These are phyloP conservation scores for Arthrobotrys entomopaga DNA, from an alignment of 2,329 filamentous ascomycete genomes.

Conservation along the genomic window DNA sequence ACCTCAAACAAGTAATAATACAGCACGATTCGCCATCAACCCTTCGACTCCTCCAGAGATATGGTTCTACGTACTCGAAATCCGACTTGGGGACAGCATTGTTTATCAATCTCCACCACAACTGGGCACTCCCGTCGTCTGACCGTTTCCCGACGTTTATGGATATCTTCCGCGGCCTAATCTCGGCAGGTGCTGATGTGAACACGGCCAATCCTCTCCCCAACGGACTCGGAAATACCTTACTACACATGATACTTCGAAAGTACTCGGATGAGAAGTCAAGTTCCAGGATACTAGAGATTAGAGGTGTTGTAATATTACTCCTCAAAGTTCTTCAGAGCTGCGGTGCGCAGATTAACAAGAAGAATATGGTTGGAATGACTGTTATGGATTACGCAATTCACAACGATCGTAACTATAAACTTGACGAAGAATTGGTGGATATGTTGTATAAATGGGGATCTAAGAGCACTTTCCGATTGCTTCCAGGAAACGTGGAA, in stretches of 20 bases:
- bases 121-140: slow-evolving; percentile 27
- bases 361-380: slow-evolving; percentile 45
- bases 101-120: slow-evolving; percentile 37
- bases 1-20: slow-evolving; percentile 44
- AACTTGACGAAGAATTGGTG: slow-evolving; percentile 38
- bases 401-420: slow-evolving; percentile 32
- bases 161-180: slow-evolving; percentile 46
- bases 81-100: slow-evolving; percentile 37
- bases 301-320: slow-evolving; percentile 22
- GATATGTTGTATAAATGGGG: slow-evolving; percentile 48
- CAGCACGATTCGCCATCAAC: slow-evolving; percentile 32
- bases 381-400: slow-evolving; percentile 49
- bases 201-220: slow-evolving; percentile 43
- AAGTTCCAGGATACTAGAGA: slow-evolving; percentile 3
- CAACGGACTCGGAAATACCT: slow-evolving; percentile 29
- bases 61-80: slow-evolving; percentile 41
- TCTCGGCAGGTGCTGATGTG: slow-evolving; percentile 46
- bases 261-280: slow-evolving; percentile 41
- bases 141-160: slow-evolving; percentile 34
- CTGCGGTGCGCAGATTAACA: slow-evolving; percentile 41
- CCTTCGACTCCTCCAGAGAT: slow-evolving; percentile 33
- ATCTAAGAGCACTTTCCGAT: slow-evolving; percentile 30
- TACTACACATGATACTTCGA: slow-evolving; percentile 36
- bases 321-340: slow-evolving; percentile 35
- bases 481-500: slow-evolving; percentile 30